phyloP scores from a whole-genome alignment of 169 alveolate genomes.

The Plasmodium vivax region DNA sequence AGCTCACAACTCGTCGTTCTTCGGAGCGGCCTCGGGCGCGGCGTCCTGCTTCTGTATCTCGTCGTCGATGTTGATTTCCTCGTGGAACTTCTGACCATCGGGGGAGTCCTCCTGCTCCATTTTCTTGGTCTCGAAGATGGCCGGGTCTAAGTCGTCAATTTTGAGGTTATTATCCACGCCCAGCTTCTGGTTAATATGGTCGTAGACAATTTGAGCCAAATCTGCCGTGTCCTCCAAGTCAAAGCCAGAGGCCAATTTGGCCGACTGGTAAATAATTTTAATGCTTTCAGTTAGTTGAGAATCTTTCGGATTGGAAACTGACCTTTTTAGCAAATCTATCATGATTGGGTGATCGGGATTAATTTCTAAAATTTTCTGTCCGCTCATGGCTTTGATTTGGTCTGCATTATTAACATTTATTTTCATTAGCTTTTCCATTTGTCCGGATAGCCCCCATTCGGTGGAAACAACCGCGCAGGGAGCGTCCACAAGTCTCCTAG shows the following conservation, averaged over 20 bases:
- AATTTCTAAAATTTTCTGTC: constrained; percentile 93
- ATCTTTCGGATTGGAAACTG: constrained; percentile 72
- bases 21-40: neutral
- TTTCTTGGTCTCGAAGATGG: constrained; percentile 70
- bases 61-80: constrained; percentile 72
- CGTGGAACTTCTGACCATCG: neutral
- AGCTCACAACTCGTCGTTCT: constrained; percentile 40
- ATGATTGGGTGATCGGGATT: constrained; percentile 98
- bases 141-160: constrained; percentile 73
- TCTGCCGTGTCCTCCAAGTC: constrained; percentile 81
- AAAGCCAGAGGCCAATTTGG: constrained; percentile 87
- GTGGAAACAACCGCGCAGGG: constrained; percentile 91
- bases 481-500: constrained; percentile 88
- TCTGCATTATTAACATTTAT: constrained; percentile 87
- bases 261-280: constrained; percentile 82
- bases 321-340: constrained; percentile 79
- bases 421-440: constrained; percentile 91
- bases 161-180: constrained; percentile 72
- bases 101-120: constrained; percentile 27
- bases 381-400: constrained; percentile 79
- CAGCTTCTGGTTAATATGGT: constrained; percentile 68
- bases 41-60: constrained; percentile 28
- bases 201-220: constrained; percentile 73
- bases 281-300: constrained; percentile 75
- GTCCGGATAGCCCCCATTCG: constrained; percentile 93